Conservation (phyloP, 768 basidiomycete genomes). For the Rhizopogon salebrosus region DNA sequence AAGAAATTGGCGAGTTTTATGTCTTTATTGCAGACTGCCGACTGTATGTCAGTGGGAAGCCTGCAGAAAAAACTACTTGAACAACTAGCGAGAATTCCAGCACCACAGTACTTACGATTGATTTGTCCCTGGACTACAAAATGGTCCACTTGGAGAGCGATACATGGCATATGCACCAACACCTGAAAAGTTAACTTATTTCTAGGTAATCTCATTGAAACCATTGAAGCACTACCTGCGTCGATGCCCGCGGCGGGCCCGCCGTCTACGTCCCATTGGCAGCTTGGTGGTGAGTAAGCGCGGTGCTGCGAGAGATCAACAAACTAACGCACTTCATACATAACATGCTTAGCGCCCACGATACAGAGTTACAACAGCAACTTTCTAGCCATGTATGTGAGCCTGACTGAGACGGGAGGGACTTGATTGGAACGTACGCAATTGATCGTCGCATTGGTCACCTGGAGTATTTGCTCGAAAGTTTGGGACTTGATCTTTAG, state of each 20-base stretch:
- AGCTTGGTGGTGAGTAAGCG: slow-evolving; percentile 8
- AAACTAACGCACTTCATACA: slow-evolving; percentile 18
- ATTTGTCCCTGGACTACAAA: slow-evolving; percentile 17
- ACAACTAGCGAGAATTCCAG: background rate
- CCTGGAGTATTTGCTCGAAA: slow-evolving; percentile 17
- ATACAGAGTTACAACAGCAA: slow-evolving; percentile 24
- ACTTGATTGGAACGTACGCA: slow-evolving; percentile 8
- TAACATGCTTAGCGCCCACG: slow-evolving; percentile 22
- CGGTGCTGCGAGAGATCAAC: background rate
- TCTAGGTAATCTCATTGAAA: background rate
- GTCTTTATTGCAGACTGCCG: slow-evolving; percentile 15
- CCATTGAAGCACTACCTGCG: slow-evolving; percentile 6
- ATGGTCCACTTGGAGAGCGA: slow-evolving; percentile 3
- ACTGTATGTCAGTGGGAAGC: slow-evolving; percentile 17
- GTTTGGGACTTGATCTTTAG: slow-evolving; percentile 16
- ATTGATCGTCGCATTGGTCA: slow-evolving; percentile 21
- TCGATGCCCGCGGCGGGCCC: slow-evolving; percentile 9
- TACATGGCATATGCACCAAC: slow-evolving; percentile 8
- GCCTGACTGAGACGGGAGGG: background rate
- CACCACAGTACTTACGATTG: slow-evolving; percentile 9
- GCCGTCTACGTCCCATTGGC: slow-evolving; percentile 15
- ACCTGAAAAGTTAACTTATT: slow-evolving; percentile 6
- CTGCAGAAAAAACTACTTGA: slow-evolving; percentile 2
- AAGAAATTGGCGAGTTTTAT: slow-evolving; percentile 18
- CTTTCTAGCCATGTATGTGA: slow-evolving; percentile 7